These are phyloP conservation scores for Gossypium trilobum DNA, from an alignment of 441 rosid genomes.

Conservation along the genomic window DNA sequence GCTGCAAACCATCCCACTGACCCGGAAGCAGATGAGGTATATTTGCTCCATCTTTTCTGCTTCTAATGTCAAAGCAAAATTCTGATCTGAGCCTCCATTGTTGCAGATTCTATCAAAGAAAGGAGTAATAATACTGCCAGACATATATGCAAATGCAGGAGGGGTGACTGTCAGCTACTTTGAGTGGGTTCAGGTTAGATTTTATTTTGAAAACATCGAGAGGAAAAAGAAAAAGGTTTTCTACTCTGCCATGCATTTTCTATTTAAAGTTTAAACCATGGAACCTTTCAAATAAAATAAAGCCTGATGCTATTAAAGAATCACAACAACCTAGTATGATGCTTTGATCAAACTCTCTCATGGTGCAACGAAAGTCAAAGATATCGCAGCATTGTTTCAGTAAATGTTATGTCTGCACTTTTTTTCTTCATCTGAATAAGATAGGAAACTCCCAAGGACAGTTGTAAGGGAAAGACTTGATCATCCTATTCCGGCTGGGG, in stretches of 20 bases:
- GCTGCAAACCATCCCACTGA: conserved; percentile 97
- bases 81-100: background rate
- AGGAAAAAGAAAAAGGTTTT: too few species aligned
- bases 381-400: background rate
- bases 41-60: background rate
- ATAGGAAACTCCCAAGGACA: background rate
- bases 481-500: background rate
- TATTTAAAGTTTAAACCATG: too few species aligned
- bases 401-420: background rate
- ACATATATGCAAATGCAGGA: conserved; percentile 87
- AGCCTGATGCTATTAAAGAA: too few species aligned
- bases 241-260: background rate
- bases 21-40: conserved; percentile 91
- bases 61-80: background rate
- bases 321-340: too few species aligned
- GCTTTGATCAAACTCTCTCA: too few species aligned
- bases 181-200: conserved; percentile 82
- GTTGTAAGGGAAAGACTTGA: background rate
- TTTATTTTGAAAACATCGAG: background rate
- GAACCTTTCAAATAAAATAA: too few species aligned
- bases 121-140: conserved; percentile 81
- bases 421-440: background rate
- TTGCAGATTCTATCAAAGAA: conserved; percentile 78
- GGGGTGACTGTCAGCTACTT: conserved; percentile 93
- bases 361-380: too few species aligned